Base-by-base conservation (phyloP, 345 rosid species). In the Draba incana region DNA sequence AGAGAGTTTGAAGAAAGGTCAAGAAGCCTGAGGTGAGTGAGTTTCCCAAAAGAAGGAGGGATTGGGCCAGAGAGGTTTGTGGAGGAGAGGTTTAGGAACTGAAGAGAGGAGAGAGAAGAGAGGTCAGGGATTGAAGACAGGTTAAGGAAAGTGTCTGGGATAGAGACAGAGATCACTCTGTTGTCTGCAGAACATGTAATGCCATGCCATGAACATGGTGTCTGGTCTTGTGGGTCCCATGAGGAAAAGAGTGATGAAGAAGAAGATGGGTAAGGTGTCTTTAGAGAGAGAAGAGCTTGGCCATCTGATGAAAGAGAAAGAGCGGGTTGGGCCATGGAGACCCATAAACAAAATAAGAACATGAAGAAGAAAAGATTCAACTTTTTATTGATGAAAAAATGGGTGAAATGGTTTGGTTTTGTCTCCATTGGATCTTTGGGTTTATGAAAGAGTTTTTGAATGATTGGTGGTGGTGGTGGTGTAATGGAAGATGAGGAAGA, bases 1-100 rank as follows among this genome's bases (percentile, higher is more conserved):
- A 93, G 89, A 57, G 96, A 77, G 96, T 93, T 93, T 4, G 89
- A 90, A 66, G 98, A 93, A 64, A 93, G 87, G 89, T 93, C 98
- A 4, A 93, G 75, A 35, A 90, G 94, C 72, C 85, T 85, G 39
- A 93, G 87, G 39, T 78, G 78, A 27, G 80, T 79, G 25, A 93
- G 88, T 56, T 72, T 78, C 46, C 97, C 96, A 41, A 88, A 81
- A 0, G 96, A 84, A 67, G 92, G 75, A 68, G 97, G 97, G 79
- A 93, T 90, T 30, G 81, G 15, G 15, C 98, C 98, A 24, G 98
- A 93, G 63, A 93, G 78, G 54, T 93, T 90, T 15, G 90, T 80
- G 41, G 98, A 85, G 37, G 98, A 93, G 50, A 93, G 90, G 75
- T 93, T 93, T 31, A 90, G 91, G 54, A 93, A 92, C 66, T 93